Evolutionary conservation across 805 yeast genomes (phyloP), one percentile per base, ranked within the genome.

Genomic region (Suhomyces vadensis): DNA sequence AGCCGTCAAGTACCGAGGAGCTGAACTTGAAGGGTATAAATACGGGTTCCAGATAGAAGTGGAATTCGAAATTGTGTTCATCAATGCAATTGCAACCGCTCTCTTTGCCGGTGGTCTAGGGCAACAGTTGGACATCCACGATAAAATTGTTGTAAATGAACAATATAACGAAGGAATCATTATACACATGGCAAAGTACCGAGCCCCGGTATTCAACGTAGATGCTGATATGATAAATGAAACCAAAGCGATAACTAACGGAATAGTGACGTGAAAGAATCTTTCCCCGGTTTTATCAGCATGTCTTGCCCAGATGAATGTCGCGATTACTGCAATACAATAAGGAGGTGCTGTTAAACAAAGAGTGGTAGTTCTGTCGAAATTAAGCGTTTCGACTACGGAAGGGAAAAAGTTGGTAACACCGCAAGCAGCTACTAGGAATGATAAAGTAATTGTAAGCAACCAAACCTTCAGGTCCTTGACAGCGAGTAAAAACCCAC

Each of bases 381-480:
- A 82, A 35, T 78, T 73, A 48, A 82, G 67, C 10, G 85, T 78
- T 45, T 69, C 56, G 13, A 82, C 84, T 21, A 82, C 79, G 1
- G 83, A 71, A 21, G 85, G 85, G 67, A 79, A 81, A 57, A 78
- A 79, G 55, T 79, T 75, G 14, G 82, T 77, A 37, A 79, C 82
- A 57, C 83, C 83, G 50, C 80, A 75, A 31, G 83, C 82, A 20
- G 80, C 81, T 39, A 77, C 83, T 23, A 74, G 60, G 59, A 70
- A 72, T 2, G 77, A 61, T 20, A 73, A 61, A 41, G 66, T 64
- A 38, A 73, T 74, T 13, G 75, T 67, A 27, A 74, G 55, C n/a
- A 67, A 55, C 79, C 79, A 74, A n/a, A 71, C 73, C 44, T 75
- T 75, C 35, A 63, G 40, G 50, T 75, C 80, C 37, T 57, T 63